phyloP scores from a whole-genome alignment of 495 filamentous ascomycete genomes.

The Trichoderma virens region DNA sequence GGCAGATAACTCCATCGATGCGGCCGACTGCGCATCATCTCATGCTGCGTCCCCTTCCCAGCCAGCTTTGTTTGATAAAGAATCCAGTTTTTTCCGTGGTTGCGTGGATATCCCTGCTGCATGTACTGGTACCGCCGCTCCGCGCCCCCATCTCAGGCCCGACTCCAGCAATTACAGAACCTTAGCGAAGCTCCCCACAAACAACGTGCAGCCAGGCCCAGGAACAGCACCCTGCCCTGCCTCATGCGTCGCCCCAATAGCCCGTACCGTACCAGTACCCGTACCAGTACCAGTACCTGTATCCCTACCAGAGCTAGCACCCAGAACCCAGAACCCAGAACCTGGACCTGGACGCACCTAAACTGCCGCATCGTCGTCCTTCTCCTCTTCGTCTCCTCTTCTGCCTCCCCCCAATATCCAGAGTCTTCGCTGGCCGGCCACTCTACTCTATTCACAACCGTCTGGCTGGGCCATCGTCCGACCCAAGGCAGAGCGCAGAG shows the following conservation, averaged over 20 bases:
- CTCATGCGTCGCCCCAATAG: neutral
- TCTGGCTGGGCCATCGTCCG: constrained; percentile 3
- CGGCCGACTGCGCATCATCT: neutral
- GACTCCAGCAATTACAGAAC: neutral
- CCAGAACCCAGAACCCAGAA: too few species aligned
- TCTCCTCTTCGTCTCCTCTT: constrained; percentile 1
- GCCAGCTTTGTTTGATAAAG: too few species aligned
- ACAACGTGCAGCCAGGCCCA: neutral
- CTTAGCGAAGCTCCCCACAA: neutral
- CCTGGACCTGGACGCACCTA: neutral
- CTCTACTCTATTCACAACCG: neutral
- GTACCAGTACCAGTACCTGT: neutral
- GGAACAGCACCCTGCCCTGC: neutral
- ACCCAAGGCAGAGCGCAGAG: neutral
- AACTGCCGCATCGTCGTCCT: neutral
- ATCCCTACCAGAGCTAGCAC: neutral
- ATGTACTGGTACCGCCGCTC: neutral
- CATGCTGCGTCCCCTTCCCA: too few species aligned
- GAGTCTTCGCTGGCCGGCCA: neutral
- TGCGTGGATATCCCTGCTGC: neutral
- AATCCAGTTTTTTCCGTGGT: too few species aligned
- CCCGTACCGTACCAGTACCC: neutral
- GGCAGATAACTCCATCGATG: neutral
- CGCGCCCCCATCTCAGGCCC: too few species aligned
- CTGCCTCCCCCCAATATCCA: neutral